A percentile compares a stretch with the other conserved stretches of the same genome.
These are phyloP conservation scores for Ligustrum vulgare DNA, from an alignment of 257 asterid genomes.

Conservation along the genomic window DNA sequence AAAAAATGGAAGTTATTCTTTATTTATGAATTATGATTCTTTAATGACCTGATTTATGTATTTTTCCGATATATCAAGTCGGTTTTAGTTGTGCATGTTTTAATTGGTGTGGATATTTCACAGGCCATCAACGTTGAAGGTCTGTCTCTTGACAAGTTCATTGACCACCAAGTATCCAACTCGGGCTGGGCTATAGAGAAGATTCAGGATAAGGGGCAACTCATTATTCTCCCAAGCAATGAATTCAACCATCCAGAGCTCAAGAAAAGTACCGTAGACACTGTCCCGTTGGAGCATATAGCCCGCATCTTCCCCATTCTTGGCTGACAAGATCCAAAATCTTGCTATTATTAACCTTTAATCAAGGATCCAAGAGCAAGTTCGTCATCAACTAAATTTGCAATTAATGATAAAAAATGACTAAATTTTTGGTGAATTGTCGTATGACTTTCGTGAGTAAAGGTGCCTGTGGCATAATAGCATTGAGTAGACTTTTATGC, in stretches of 20 bases:
- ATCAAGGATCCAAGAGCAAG: too few relatives aligned
- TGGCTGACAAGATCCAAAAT: constrained; percentile 34
- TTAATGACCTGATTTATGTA: too few relatives aligned
- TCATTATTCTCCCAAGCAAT: constrained; percentile 56
- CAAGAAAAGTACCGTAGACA: constrained; percentile 66
- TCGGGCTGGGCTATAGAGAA: constrained; percentile 69
- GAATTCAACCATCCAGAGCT: constrained; percentile 82
- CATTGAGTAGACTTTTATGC: too few relatives aligned
- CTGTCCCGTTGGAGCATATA: constrained; percentile 64
- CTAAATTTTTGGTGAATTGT: too few relatives aligned
- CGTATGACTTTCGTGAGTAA: too few relatives aligned
- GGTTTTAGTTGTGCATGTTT: not conserved
- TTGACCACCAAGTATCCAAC: constrained; percentile 64
- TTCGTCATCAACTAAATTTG: too few relatives aligned
- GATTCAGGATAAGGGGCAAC: constrained; percentile 55
- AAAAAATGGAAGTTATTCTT: too few relatives aligned
- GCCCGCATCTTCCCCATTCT: constrained; percentile 80
- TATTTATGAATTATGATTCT: too few relatives aligned
- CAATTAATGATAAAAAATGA: too few relatives aligned
- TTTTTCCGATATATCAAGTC: too few relatives aligned
- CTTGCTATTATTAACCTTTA: not conserved
- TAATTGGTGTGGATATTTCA: constrained; percentile 6
- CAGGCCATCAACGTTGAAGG: constrained; percentile 88
- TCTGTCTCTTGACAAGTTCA: constrained; percentile 65
- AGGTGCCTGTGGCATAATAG: too few relatives aligned